Percentiles rank a stretch among this genome's conserved stretches.
phyloP scores from a whole-genome alignment of 495 filamentous ascomycete genomes.

The Umbilicaria muhlenbergii region DNA sequence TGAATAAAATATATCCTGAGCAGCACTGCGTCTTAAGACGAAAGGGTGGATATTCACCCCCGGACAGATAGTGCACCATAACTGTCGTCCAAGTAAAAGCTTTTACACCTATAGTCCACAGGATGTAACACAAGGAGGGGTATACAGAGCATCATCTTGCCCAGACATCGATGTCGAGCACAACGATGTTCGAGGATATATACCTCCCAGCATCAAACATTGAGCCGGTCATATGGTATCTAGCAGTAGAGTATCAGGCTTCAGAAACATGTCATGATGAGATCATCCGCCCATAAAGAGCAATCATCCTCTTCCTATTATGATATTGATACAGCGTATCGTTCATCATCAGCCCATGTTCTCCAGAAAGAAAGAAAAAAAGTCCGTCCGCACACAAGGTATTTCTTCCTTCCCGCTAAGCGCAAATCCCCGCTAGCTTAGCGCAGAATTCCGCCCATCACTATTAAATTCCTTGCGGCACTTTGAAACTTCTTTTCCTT shows the following conservation, averaged over 20 bases:
- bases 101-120: too few relatives aligned
- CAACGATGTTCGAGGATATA: too few relatives aligned
- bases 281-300: conserved; percentile 33
- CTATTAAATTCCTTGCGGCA: conserved; percentile 9
- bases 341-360: conserved; percentile 43
- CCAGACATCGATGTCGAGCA: too few relatives aligned
- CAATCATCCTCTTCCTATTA: conserved; percentile 52
- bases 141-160: too few relatives aligned
- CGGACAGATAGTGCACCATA: too few relatives aligned
- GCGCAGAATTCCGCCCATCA: background rate
- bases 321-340: conserved; percentile 25
- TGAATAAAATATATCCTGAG: too few relatives aligned
- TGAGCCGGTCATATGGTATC: too few relatives aligned
- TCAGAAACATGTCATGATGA: conserved; percentile 32
- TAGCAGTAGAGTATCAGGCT: conserved; percentile 10
- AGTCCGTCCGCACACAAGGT: background rate
- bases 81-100: too few relatives aligned
- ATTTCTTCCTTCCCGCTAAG: background rate
- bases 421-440: conserved; percentile 1
- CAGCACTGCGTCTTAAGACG: too few relatives aligned
- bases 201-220: too few relatives aligned
- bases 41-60: too few relatives aligned
- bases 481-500: conserved; percentile 23
- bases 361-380: conserved; percentile 5
- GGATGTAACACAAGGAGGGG: too few relatives aligned